Evolutionary conservation across 1,284 basidiomycete species (phyloP).

Genomic region (Ceratobasidium sp.): DNA sequence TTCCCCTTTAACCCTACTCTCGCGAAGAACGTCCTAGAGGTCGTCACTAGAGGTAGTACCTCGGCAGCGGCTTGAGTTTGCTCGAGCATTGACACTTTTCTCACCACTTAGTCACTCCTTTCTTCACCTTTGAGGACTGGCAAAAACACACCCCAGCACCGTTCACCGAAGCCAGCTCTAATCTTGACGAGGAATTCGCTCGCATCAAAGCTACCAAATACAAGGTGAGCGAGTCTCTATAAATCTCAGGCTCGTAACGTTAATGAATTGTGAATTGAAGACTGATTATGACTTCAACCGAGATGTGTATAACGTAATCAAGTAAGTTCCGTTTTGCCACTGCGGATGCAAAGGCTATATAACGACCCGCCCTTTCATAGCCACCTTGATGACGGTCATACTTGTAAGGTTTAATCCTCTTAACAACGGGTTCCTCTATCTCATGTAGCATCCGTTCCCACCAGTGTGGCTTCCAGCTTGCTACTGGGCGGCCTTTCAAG

Average conservation of each 20-base stretch:
- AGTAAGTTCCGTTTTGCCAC: conserved; percentile 22
- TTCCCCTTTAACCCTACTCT: conserved; percentile 73
- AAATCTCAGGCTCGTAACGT: conserved; percentile 48
- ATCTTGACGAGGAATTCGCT: conserved; percentile 63
- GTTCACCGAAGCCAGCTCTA: conserved; percentile 67
- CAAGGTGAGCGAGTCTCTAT: conserved; percentile 45
- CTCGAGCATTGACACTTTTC: background rate
- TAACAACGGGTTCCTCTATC: too few species aligned
- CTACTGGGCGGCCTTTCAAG: conserved; percentile 62
- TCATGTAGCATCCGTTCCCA: too few species aligned
- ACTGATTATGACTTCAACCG: conserved; percentile 72
- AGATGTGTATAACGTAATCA: conserved; percentile 66
- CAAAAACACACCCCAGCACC: conserved; percentile 68
- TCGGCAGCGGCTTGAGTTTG: background rate
- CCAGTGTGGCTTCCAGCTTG: conserved; percentile 69
- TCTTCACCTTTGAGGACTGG: conserved; percentile 72
- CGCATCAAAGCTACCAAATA: conserved; percentile 63
- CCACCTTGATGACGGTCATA: conserved; percentile 71
- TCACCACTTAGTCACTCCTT: conserved; percentile 59
- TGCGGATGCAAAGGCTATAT: too few species aligned
- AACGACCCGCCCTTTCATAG: background rate
- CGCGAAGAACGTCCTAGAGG: conserved; percentile 62
- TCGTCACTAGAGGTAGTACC: conserved; percentile 47
- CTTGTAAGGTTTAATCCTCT: conserved; percentile 56
- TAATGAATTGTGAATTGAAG: conserved; percentile 49